Percentiles rank a stretch among this genome's conserved stretches.
Evolutionary conservation across 1,139 yeast genomes (phyloP).

Genomic region (Candida sanyaensis): DNA sequence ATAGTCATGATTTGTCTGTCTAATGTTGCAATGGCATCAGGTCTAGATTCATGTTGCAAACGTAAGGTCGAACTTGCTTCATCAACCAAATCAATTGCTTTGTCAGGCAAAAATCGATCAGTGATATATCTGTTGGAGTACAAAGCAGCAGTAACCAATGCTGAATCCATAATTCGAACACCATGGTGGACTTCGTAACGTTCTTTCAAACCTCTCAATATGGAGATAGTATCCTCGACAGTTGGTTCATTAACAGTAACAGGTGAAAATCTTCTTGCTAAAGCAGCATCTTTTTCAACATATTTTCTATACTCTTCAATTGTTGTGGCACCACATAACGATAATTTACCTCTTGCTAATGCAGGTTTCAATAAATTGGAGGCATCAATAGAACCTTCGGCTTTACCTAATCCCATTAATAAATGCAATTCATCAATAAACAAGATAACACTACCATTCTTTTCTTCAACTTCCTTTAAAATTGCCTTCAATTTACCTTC

Average conservation of each 20-base stretch:
- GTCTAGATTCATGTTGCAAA: slow-evolving; percentile 94
- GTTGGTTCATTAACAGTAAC: slow-evolving; percentile 88
- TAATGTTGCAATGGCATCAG: slow-evolving; percentile 87
- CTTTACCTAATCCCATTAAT: slow-evolving; percentile 88
- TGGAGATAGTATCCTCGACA: slow-evolving; percentile 89
- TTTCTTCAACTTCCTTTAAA: slow-evolving; percentile 82
- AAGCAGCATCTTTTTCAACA: slow-evolving; percentile 89
- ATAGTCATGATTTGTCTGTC: slow-evolving; percentile 92
- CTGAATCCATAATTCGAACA: slow-evolving; percentile 92
- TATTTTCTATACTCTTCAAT: slow-evolving; percentile 83
- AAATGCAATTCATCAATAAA: slow-evolving; percentile 94
- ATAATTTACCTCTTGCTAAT: slow-evolving; percentile 87
- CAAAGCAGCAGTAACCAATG: slow-evolving; percentile 91
- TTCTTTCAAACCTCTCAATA: slow-evolving; percentile 90
- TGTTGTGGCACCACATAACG: slow-evolving; percentile 97
- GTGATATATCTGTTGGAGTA: slow-evolving; percentile 89
- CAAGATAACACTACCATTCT: slow-evolving; percentile 74
- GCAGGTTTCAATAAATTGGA: slow-evolving; percentile 92
- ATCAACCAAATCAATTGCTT: slow-evolving; percentile 94
- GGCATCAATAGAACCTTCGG: slow-evolving; percentile 96
- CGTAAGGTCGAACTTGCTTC: slow-evolving; percentile 96
- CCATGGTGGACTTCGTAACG: slow-evolving; percentile 97
- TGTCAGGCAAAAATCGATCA: slow-evolving; percentile 90
- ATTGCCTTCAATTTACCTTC: slow-evolving; percentile 87
- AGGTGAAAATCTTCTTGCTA: slow-evolving; percentile 90